Conservation (phyloP, 768 basidiomycete species). For the Trametes meyenii region DNA sequence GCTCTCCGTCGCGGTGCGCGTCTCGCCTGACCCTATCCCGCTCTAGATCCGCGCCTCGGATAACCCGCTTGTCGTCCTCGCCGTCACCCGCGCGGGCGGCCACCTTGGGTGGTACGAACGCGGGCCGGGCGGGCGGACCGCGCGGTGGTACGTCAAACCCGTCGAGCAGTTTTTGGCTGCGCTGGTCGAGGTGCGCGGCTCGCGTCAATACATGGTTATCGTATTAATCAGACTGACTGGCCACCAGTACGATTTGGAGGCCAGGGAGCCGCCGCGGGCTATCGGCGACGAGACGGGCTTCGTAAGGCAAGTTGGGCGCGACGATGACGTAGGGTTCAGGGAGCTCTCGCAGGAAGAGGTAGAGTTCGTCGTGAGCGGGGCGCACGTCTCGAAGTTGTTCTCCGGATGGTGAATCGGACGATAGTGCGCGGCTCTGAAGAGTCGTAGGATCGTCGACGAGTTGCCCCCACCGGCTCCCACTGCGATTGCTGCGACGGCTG, state of each 20-base stretch:
- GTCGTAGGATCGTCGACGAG: not conserved
- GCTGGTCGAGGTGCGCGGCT: slow-evolving; percentile 23
- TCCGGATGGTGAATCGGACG: slow-evolving; percentile 21
- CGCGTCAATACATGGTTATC: not conserved
- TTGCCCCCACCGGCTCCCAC: not conserved
- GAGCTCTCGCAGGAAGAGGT: slow-evolving; percentile 14
- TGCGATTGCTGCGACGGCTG: too few relatives aligned
- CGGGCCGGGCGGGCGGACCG: slow-evolving; percentile 9
- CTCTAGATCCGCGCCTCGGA: not conserved
- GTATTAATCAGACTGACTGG: not conserved
- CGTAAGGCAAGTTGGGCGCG: slow-evolving; percentile 17
- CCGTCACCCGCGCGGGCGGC: slow-evolving; percentile 26
- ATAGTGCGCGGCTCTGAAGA: not conserved
- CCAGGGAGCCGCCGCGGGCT: slow-evolving; percentile 8
- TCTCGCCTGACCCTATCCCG: not conserved
- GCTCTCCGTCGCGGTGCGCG: slow-evolving; percentile 18
- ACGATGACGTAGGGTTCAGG: slow-evolving; percentile 27
- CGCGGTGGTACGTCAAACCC: slow-evolving; percentile 30
- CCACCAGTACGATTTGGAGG: slow-evolving; percentile 12
- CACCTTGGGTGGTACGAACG: slow-evolving; percentile 32
- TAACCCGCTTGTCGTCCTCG: slow-evolving; percentile 26
- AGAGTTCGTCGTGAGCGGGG: slow-evolving; percentile 22
- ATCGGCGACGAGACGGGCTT: slow-evolving; percentile 11
- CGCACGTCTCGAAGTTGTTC: slow-evolving; percentile 26
- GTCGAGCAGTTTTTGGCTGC: slow-evolving; percentile 26